Base-by-base conservation (phyloP, 331 rosid genomes). In the Quercus phellos region DNA sequence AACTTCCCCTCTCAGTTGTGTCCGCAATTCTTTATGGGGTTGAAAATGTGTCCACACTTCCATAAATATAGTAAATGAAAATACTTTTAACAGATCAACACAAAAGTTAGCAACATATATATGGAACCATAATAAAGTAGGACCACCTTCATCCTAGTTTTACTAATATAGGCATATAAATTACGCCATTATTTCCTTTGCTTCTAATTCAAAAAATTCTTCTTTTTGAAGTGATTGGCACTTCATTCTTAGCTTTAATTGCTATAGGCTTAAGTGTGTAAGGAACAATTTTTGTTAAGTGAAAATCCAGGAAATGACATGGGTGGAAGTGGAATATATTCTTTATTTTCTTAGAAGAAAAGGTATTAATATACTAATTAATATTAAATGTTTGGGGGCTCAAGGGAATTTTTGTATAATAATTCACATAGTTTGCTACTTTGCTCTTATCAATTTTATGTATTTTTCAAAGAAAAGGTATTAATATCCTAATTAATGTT, bases 161-260 rank as follows among this genome's bases (percentile, higher is more conserved):
- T 10, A 8, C 17, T 18, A 5, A 26, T 14, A 61, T 14, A 29
- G 3, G 69, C 1, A 5, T 13, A 6, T 61, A 29, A 2, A 61
- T 17, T 13, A 13, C n/a, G 50, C 13, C 24, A 17, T 32, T 35
- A 35, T 35, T 35, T 32, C 50, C 38, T 32, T 34, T n/a, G 9
- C 53, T 38, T 38, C 12, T 66, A 22, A 19, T 38, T 38, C 34
- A 69, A 55, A 74, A 18, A 18, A 53, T 76, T n/a, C 78, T 64
- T 64, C 43, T 5, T 74, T 58, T 78, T 68, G 30, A 34, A 74
- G 66, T 74, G 68, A 51, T 29, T 30, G 6, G 32, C 59, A 72
- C 73, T 77, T 21, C 71, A 83, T 83, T 78, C 86, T 78, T 83
- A 51, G 32, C 86, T 83, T 81, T 3, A 22, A 53, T 19, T 81